Evolutionary conservation across 2,329 filamentous ascomycete genomes (phyloP), one percentile per base, ranked within the genome.

Genomic region (Talaromyces sp.): DNA sequence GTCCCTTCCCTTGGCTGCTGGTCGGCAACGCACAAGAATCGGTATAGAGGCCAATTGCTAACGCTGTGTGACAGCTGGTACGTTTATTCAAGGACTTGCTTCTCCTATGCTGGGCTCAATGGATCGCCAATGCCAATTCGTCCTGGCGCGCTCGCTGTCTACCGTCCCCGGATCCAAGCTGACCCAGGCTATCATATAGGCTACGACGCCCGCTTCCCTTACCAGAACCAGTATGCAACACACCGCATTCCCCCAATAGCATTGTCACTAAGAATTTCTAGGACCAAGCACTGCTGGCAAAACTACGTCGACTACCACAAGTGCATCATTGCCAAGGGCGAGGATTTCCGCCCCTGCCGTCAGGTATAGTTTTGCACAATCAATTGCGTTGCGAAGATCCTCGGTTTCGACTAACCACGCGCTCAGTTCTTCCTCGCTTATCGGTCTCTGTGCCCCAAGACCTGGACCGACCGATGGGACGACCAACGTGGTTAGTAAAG

Each of bases 241-340:
- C 17, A 21, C 32, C 29, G 19, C 19, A 51, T 56, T 56, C 46
- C 46, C 26, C 35, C 24, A 11, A 53, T 51, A 32, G 29, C 43
- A 55, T 54, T 32, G 52, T 32, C 9, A 57, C 60, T 14, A 55
- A 59, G 24, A 59, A 21, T 43, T 27, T n/a, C 53, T 57, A 82
- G 80, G 79, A 88, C 92, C 81, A 97, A 97, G 89, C 92, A 99
- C 87, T 99, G 94, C 91, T 99, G 94, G 94, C 95, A 99, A 80
- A 99, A 99, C 87, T 99, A 99, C 82, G 94, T 99, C 83, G 94
- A 99, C 81, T 97, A 99, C 86, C 91, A 99, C 88, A 99, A 99
- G 87, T 99, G 94, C 85, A 92, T 97, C 80, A 83, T 88, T 76
- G 93, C 92, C 81, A 97, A 97, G 87, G 93, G 93, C 80, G 93